A percentile compares a stretch with the other conserved stretches of the same genome.
These are phyloP conservation scores for Takakia lepidozioides DNA, from an alignment of 225 moss, liverwort and hornwort species.

Conservation along the genomic window DNA sequence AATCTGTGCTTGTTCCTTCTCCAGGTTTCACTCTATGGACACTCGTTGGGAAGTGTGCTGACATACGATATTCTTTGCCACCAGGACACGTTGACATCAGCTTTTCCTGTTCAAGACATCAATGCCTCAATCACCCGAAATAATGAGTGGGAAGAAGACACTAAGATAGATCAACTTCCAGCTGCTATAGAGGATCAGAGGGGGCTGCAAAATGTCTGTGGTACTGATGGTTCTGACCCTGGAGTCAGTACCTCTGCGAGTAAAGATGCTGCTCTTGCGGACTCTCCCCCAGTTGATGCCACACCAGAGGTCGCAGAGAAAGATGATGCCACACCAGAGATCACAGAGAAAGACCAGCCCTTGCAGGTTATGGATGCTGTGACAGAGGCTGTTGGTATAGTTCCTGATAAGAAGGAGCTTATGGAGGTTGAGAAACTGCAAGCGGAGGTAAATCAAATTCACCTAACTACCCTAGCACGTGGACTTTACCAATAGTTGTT, in stretches of 20 bases:
- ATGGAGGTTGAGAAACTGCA: slow-evolving; percentile 36
- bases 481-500: too few relatives aligned
- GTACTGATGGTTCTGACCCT: slow-evolving; percentile 22
- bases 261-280: slow-evolving; percentile 4
- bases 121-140: slow-evolving; percentile 45
- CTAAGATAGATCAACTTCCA: slow-evolving; percentile 58
- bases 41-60: slow-evolving; percentile 93
- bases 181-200: slow-evolving; percentile 23
- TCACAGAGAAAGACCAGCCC: slow-evolving; percentile 13
- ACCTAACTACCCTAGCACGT: too few relatives aligned
- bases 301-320: slow-evolving; percentile 10
- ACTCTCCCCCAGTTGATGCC: slow-evolving; percentile 12
- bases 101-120: slow-evolving; percentile 69
- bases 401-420: slow-evolving; percentile 10
- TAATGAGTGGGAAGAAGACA: slow-evolving; percentile 44
- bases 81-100: slow-evolving; percentile 60
- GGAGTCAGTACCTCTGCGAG: slow-evolving; percentile 4
- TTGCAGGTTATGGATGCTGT: slow-evolving; percentile 22
- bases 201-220: slow-evolving; percentile 18
- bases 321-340: neutral
- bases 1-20: slow-evolving; percentile 8
- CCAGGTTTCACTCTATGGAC: slow-evolving; percentile 98
- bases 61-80: slow-evolving; percentile 99
- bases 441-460: slow-evolving; percentile 48
- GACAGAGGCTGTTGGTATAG: slow-evolving; percentile 26